These are phyloP conservation scores for Aspergillus texensis DNA, from an alignment of 2,329 filamentous ascomycete species.

Conservation along the genomic window DNA sequence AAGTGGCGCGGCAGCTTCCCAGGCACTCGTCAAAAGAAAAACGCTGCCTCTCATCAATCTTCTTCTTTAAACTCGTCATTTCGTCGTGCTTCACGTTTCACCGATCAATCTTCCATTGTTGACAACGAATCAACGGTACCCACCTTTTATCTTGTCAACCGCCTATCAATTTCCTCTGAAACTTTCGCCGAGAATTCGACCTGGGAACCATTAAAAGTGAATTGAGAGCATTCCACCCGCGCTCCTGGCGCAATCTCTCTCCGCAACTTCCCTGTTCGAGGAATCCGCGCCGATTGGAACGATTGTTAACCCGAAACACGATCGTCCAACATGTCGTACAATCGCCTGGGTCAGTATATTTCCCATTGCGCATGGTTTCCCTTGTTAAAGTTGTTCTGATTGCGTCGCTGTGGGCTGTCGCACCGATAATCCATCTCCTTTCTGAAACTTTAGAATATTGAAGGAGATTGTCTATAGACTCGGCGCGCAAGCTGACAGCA, in stretches of 20 bases:
- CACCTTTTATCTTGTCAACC: not conserved
- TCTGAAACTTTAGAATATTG: slow-evolving; percentile 20
- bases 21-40: slow-evolving; percentile 6
- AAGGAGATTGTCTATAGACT: not conserved
- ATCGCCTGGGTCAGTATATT: slow-evolving; percentile 67
- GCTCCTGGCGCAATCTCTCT: slow-evolving; percentile 35
- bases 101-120: not conserved
- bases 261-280: slow-evolving; percentile 17
- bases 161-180: slow-evolving; percentile 13
- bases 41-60: not conserved
- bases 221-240: slow-evolving; percentile 23
- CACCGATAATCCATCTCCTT: slow-evolving; percentile 16
- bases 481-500: not conserved
- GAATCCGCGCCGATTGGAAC: slow-evolving; percentile 26
- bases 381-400: slow-evolving; percentile 1
- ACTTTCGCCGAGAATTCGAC: slow-evolving; percentile 15
- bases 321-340: slow-evolving; percentile 60
- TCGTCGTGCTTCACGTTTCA: not conserved
- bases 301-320: slow-evolving; percentile 23
- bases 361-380: slow-evolving; percentile 17
- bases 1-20: slow-evolving; percentile 1
- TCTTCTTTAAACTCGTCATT: not conserved
- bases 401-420: slow-evolving; percentile 16
- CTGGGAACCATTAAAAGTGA: slow-evolving; percentile 12
- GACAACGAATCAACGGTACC: not conserved